Conservation (phyloP, 768 basidiomycete genomes). For the Calocybe cyanea region DNA sequence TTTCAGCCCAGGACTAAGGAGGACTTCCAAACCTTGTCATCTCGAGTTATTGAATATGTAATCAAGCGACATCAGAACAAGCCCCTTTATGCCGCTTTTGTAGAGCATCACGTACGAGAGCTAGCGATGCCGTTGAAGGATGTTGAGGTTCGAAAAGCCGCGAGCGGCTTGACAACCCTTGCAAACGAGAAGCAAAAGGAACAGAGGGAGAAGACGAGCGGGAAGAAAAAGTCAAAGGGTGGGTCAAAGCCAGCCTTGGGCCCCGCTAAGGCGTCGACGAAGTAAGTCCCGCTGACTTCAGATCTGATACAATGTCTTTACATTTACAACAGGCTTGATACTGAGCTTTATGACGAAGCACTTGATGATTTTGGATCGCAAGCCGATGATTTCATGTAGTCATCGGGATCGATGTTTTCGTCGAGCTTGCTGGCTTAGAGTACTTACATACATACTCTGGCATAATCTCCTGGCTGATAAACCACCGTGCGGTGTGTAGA, state of each 20-base stretch:
- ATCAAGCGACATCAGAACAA: conserved; percentile 78
- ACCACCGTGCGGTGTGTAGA: too few species aligned
- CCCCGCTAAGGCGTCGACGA: conserved; percentile 59
- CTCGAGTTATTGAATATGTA: conserved; percentile 68
- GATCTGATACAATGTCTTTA: conserved; percentile 8
- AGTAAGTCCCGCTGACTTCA: conserved; percentile 36
- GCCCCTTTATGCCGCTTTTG: conserved; percentile 78
- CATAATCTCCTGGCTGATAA: too few species aligned
- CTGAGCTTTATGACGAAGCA: conserved; percentile 78
- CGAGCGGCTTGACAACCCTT: conserved; percentile 77
- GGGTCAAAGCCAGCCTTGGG: conserved; percentile 74
- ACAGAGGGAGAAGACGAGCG: conserved; percentile 76
- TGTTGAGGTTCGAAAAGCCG: conserved; percentile 88
- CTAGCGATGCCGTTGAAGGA: conserved; percentile 79
- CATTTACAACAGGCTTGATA: conserved; percentile 59
- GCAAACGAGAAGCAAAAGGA: conserved; percentile 96
- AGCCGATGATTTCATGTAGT: conserved; percentile 91
- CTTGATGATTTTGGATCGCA: conserved; percentile 82
- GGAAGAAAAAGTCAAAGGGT: conserved; percentile 85
- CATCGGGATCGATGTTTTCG: conserved; percentile 7
- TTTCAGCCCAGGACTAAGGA: conserved; percentile 85
- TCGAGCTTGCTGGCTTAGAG: not conserved
- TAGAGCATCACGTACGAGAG: conserved; percentile 79
- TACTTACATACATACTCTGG: too few species aligned
- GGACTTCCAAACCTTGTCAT: conserved; percentile 75